Conservation (phyloP, 352 stramenopile species). For the Achlya hypogyna region DNA sequence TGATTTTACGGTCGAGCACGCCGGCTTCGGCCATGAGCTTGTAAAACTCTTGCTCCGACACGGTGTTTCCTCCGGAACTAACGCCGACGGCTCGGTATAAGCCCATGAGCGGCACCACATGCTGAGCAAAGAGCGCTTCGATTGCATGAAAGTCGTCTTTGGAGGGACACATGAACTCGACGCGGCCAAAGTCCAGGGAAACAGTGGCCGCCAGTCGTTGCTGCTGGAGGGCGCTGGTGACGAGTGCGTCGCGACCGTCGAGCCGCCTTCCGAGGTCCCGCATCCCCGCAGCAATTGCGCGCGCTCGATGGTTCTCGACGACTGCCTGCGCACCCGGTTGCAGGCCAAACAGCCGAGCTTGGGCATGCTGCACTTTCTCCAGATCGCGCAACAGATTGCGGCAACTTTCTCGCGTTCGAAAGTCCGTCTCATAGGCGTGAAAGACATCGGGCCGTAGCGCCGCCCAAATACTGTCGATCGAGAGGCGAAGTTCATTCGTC, state of each 20-base stretch:
- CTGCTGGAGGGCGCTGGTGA: constrained; percentile 57
- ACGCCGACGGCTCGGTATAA: constrained; percentile 70
- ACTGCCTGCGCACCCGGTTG: constrained; percentile 41
- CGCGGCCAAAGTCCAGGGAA: constrained; percentile 33
- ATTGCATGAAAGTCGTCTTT: constrained; percentile 54
- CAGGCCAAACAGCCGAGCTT: constrained; percentile 17
- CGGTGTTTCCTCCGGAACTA: constrained; percentile 47
- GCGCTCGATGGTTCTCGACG: constrained; percentile 40
- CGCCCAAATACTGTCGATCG: not conserved
- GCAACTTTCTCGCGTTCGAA: not conserved
- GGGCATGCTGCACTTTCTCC: not conserved
- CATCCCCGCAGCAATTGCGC: constrained; percentile 38
- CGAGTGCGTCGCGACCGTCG: constrained; percentile 60
- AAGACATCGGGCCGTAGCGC: not conserved
- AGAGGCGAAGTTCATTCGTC: not conserved
- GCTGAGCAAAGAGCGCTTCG: constrained; percentile 61
- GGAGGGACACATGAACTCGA: constrained; percentile 45
- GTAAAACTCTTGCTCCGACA: constrained; percentile 73
- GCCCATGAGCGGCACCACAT: constrained; percentile 69
- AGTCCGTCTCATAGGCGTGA: constrained; percentile 9
- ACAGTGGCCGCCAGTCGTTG: constrained; percentile 58
- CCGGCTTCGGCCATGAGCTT: constrained; percentile 73
- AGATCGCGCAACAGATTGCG: constrained; percentile 1
- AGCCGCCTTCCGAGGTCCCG: constrained; percentile 60
- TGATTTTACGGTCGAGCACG: constrained; percentile 75